phyloP scores from a whole-genome alignment of 768 basidiomycete species.

The Tricholoma bakamatsutake region DNA sequence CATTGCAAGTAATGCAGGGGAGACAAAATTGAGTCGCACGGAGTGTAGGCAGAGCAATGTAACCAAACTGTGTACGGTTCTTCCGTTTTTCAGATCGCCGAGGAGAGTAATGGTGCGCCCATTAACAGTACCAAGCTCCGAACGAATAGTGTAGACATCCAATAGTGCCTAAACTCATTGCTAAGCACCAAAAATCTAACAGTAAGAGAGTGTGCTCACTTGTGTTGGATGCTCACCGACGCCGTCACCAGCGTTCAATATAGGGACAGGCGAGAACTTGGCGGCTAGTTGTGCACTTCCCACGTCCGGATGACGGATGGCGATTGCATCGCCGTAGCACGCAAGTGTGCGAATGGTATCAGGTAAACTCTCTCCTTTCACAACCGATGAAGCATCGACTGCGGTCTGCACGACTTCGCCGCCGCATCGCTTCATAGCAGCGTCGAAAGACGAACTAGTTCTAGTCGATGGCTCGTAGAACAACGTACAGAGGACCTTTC shows the following conservation, averaged over 20 bases:
- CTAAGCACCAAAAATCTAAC: conserved; percentile 4
- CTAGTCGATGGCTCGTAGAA: conserved; percentile 98
- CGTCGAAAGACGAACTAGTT: conserved; percentile 93
- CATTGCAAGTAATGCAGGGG: conserved; percentile 84
- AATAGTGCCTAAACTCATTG: conserved; percentile 56
- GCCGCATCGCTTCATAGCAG: conserved; percentile 98
- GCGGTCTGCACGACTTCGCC: conserved; percentile 89
- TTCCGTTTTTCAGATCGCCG: conserved; percentile 96
- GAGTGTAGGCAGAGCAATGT: conserved; percentile 87
- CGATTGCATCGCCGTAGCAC: conserved; percentile 93
- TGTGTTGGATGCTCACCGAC: conserved; percentile 97
- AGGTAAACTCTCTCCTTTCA: conserved; percentile 88
- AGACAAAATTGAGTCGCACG: conserved; percentile 93
- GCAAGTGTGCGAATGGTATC: conserved; percentile 93
- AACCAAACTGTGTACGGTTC: conserved; percentile 95
- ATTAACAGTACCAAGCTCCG: conserved; percentile 96
- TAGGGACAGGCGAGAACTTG: conserved; percentile 91
- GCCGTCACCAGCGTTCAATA: conserved; percentile 96
- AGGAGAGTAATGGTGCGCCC: conserved; percentile 89
- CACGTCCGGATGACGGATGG: conserved; percentile 89
- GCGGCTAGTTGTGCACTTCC: conserved; percentile 96
- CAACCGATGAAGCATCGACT: conserved; percentile 78
- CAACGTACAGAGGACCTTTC: conserved; percentile 83
- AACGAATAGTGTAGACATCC: conserved; percentile 93
- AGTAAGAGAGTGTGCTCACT: conserved; percentile 34